Evolutionary conservation across 441 rosid species (phyloP), one percentile per base, ranked within the genome.

Genomic region (Croton laevigatus): DNA sequence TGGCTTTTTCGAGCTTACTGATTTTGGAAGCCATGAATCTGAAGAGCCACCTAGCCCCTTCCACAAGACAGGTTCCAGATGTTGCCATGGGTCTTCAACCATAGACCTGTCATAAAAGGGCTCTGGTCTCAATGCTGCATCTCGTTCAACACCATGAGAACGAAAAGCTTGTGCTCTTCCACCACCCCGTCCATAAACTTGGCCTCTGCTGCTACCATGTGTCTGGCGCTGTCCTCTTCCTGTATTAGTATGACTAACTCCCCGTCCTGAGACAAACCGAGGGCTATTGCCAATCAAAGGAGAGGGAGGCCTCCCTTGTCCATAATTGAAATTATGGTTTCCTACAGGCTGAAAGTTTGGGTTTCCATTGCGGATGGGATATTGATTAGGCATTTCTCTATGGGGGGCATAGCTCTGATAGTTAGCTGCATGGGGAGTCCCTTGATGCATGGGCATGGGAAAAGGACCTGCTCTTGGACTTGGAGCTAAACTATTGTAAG

Each of bases 51-150:
- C 80, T 69, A 69, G 38, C 13, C 79, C 74, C 77, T 59, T 86
- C 97, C 93, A 88, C 52, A 76, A 5, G 71, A 80, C 80, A 69
- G 94, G 97, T 65, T 85, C 72, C 23, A 90, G 49, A 75, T 75
- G 38, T 79, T 81, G 73, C 97, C 96, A 92, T 22, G 97, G 97
- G 67, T 92, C 89, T 73, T 84, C 89, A 69, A 83, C 71, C 94
- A 90, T 90, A 63, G 94, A 88, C 61, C 76, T 82, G 59, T 84
- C 71, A 60, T 81, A 88, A 70, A 84, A 85, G 42, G 74, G 22
- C 62, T 84, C 81, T 16, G 87, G 89, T 58, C 82, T 80, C 57
- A 16, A 69, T 65, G 68, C 68, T 36, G 70, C 69, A 62, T 52
- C 81, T 13, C 37, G 40, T 66, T 60, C 70, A 32, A 75, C 61